Percentiles rank a stretch among this genome's conserved stretches.
These are phyloP conservation scores for Aspergillus novofumigatus DNA, from an alignment of 2,329 filamentous ascomycete species.

Conservation along the genomic window DNA sequence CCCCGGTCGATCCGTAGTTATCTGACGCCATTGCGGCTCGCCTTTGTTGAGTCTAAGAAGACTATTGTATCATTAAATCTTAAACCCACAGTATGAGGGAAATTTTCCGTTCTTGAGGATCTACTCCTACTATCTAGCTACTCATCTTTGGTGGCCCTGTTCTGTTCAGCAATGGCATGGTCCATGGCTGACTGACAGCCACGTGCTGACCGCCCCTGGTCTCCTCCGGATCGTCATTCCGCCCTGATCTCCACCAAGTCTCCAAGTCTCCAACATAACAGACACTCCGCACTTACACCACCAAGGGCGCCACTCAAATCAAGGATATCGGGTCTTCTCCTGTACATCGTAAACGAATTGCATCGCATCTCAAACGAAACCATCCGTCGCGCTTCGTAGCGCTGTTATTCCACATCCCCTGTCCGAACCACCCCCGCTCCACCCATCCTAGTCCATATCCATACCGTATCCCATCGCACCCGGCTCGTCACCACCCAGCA, in stretches of 20 bases:
- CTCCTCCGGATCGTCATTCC: constrained; percentile 3
- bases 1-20: too few relatives aligned
- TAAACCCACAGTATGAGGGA: not conserved
- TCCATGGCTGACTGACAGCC: not conserved
- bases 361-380: not conserved
- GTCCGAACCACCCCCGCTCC: not conserved
- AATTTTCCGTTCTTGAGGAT: not conserved
- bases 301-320: too few relatives aligned
- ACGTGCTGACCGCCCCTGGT: constrained; percentile 5
- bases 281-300: not conserved
- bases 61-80: not conserved
- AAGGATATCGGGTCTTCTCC: too few relatives aligned
- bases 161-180: too few relatives aligned
- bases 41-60: not conserved
- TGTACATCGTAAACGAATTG: too few relatives aligned
- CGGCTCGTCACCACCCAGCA: constrained; percentile 6
- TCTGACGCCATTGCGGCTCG: too few relatives aligned
- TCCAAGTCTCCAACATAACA: not conserved
- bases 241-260: not conserved
- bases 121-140: not conserved
- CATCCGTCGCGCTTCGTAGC: not conserved
- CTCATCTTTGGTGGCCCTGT: not conserved
- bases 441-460: not conserved
- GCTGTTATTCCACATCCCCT: too few relatives aligned
- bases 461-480: not conserved